Evolutionary conservation across 108 stramenopile species (phyloP).

Genomic region (Cyclostephanos invisitatus): DNA sequence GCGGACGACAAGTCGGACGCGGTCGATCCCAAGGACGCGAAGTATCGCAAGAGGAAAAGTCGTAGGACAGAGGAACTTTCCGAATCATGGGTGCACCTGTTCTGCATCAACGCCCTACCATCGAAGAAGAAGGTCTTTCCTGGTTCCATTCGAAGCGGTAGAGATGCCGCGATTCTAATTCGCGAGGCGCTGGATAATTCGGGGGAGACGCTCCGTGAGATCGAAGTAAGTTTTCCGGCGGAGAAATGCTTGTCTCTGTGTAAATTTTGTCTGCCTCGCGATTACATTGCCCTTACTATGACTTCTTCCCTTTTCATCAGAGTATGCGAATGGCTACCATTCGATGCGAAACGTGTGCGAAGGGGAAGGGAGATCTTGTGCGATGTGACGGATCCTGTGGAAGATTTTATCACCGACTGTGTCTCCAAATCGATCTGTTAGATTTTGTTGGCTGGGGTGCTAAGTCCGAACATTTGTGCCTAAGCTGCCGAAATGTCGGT

Average conservation of each 20-base stretch:
- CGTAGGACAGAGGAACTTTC: constrained; percentile 3
- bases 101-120: constrained; percentile 25
- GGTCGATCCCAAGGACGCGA: neutral
- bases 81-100: constrained; percentile 35
- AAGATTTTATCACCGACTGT: constrained; percentile 36
- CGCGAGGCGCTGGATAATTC: neutral
- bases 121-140: constrained; percentile 3
- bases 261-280: neutral
- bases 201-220: neutral
- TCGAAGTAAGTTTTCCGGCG: constrained; percentile 5
- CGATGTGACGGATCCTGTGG: constrained; percentile 35
- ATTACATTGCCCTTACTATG: neutral
- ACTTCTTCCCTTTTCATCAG: neutral
- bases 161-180: constrained; percentile 4
- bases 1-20: neutral
- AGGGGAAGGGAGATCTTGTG: constrained; percentile 17
- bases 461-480: constrained; percentile 21
- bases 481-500: neutral
- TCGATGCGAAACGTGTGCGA: constrained; percentile 16
- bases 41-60: constrained; percentile 13
- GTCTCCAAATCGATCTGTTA: constrained; percentile 34
- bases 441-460: constrained; percentile 5
- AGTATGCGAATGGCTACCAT: constrained; percentile 11
- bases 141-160: constrained; percentile 9
- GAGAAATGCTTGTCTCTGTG: neutral